phyloP scores from a whole-genome alignment of 352 stramenopile genomes.

The Hyaloperonospora arabidopsidis region DNA sequence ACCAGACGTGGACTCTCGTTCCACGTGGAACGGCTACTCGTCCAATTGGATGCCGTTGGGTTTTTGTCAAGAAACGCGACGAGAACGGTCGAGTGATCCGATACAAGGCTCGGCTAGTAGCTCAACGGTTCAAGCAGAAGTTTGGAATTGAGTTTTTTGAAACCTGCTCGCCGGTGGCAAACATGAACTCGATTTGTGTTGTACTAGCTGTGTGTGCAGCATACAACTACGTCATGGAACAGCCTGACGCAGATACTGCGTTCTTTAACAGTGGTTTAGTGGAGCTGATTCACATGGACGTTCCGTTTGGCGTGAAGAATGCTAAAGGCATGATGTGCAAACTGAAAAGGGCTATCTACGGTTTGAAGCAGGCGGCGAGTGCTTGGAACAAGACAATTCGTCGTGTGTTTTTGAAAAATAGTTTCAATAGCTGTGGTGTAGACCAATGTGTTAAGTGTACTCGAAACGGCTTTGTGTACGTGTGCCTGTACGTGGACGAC shows the following conservation, averaged over 20 bases:
- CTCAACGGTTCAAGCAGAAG: not conserved
- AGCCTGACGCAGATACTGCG: not conserved
- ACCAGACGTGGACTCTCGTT: too few relatives aligned
- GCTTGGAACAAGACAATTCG: not conserved
- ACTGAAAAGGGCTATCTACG: not conserved
- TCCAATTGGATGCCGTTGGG: too few relatives aligned
- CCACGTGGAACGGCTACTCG: too few relatives aligned
- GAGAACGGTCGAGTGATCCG: not conserved
- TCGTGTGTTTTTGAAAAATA: not conserved
- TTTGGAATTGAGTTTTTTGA: not conserved
- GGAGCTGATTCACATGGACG: not conserved
- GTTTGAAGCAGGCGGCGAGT: not conserved
- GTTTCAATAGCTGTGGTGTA: not conserved
- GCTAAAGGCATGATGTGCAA: not conserved
- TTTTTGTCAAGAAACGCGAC: not conserved
- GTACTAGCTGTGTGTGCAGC: not conserved
- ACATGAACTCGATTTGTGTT: not conserved
- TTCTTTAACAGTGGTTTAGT: not conserved
- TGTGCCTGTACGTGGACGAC: constrained; percentile 1
- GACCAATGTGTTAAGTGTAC: not conserved
- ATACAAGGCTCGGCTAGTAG: not conserved
- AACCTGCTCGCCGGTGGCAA: not conserved
- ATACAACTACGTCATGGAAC: not conserved
- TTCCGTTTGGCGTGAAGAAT: not conserved
- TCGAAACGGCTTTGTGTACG: not conserved